Evolutionary conservation across 306 rosid genomes (phyloP).

Genomic region (Parietaria judaica): DNA sequence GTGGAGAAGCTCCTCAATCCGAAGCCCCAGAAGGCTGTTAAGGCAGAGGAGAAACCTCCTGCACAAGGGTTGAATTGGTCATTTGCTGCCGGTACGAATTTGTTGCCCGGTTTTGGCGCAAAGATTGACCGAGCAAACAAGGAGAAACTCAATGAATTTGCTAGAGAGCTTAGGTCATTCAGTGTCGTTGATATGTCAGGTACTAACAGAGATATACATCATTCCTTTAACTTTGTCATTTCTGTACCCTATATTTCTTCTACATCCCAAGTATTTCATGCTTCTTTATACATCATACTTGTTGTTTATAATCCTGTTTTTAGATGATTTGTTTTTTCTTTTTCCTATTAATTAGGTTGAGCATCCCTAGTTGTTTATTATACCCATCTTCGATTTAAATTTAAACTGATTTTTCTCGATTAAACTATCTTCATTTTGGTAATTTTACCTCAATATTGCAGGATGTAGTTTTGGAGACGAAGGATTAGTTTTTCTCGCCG

Average conservation of each 20-base stretch:
- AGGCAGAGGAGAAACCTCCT: slow-evolving; percentile 40
- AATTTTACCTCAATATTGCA: slow-evolving; percentile 31
- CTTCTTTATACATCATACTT: slow-evolving; percentile 1
- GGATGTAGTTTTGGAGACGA: slow-evolving; percentile 97
- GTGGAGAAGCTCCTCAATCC: slow-evolving; percentile 70
- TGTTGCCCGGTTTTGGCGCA: slow-evolving; percentile 59
- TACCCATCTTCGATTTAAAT: background rate
- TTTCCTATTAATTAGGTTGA: slow-evolving; percentile 6
- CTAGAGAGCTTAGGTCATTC: slow-evolving; percentile 77
- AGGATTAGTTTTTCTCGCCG: slow-evolving; percentile 82
- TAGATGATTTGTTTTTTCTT: background rate
- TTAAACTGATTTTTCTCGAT: background rate
- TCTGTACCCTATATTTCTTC: background rate
- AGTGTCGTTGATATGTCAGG: slow-evolving; percentile 89
- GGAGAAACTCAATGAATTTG: slow-evolving; percentile 84
- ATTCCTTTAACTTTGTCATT: slow-evolving; percentile 12
- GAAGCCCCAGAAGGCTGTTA: slow-evolving; percentile 36
- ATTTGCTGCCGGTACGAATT: slow-evolving; percentile 61
- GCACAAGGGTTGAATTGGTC: slow-evolving; percentile 76
- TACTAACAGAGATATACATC: slow-evolving; percentile 24
- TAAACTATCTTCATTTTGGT: background rate
- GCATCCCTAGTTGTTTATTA: background rate
- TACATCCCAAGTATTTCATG: background rate
- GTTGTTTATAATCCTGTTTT: background rate
- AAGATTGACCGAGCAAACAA: slow-evolving; percentile 80